phyloP scores from a whole-genome alignment of 2,329 filamentous ascomycete species.

The Claviceps monticola region DNA sequence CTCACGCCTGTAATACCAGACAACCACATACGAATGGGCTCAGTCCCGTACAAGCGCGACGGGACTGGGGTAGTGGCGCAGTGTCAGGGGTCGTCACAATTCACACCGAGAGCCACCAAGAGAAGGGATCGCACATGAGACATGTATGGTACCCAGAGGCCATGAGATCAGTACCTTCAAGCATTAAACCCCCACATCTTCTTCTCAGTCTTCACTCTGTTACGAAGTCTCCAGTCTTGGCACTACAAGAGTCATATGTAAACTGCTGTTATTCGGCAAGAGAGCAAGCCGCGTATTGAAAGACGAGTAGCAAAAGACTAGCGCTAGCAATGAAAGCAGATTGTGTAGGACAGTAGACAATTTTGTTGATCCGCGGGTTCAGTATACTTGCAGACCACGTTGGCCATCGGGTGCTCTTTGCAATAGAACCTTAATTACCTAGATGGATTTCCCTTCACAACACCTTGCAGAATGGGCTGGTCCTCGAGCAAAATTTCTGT shows the following conservation, averaged over 20 bases:
- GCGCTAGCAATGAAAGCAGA: not conserved
- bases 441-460: slow-evolving; percentile 34
- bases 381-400: not conserved
- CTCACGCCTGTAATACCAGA: no score
- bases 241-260: slow-evolving; percentile 23
- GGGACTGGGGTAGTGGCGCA: no score
- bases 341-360: not conserved
- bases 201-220: no score
- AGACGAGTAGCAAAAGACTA: slow-evolving; percentile 43
- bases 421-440: slow-evolving; percentile 19
- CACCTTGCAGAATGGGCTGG: slow-evolving; percentile 32
- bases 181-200: no score
- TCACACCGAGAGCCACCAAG: no score
- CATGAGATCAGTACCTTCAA: no score
- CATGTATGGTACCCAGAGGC: no score
- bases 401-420: not conserved
- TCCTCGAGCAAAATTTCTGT: slow-evolving; percentile 35
- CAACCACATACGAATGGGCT: no score
- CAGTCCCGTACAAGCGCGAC: no score
- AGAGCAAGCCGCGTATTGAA: slow-evolving; percentile 84
- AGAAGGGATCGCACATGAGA: no score
- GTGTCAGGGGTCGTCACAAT: no score
- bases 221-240: no score
- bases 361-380: not conserved
- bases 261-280: slow-evolving; percentile 74